phyloP scores from a whole-genome alignment of 2,329 filamentous ascomycete genomes.

The Leptosphaerulina australis region DNA sequence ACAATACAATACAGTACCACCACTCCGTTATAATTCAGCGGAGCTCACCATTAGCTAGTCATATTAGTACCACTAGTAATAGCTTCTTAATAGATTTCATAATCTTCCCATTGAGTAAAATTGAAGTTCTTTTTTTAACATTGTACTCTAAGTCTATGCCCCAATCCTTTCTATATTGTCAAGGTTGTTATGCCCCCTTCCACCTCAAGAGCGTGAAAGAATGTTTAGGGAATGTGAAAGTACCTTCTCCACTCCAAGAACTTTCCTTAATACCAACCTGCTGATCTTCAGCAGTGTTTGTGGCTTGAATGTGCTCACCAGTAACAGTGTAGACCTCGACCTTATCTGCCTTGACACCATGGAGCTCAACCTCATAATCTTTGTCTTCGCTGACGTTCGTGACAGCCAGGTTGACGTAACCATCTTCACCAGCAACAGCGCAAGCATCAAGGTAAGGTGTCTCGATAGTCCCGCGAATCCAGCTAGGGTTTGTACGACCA shows the following conservation, averaged over 20 bases:
- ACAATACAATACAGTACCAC: no score
- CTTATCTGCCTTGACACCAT: slow-evolving; percentile 56
- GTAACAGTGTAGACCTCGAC: slow-evolving; percentile 69
- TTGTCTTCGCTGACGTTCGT: slow-evolving; percentile 71
- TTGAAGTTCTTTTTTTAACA: not conserved
- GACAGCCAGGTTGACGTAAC: slow-evolving; percentile 69
- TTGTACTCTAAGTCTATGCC: not conserved
- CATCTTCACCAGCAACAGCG: slow-evolving; percentile 64
- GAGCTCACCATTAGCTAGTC: no score
- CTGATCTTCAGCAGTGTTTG: slow-evolving; percentile 68
- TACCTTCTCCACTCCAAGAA: slow-evolving; percentile 67
- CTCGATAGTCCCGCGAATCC: slow-evolving; percentile 69
- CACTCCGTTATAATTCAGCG: no score
- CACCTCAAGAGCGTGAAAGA: slow-evolving; percentile 71
- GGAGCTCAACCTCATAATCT: slow-evolving; percentile 65
- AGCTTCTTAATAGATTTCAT: no score
- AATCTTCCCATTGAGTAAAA: not conserved
- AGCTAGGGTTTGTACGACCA: slow-evolving; percentile 69
- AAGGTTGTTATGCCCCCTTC: slow-evolving; percentile 40
- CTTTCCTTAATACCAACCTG: slow-evolving; percentile 66
- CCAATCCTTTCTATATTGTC: slow-evolving; percentile 1
- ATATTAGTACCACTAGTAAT: no score
- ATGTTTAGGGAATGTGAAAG: slow-evolving; percentile 70
- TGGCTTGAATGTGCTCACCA: slow-evolving; percentile 61
- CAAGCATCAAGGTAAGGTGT: slow-evolving; percentile 74